Evolutionary conservation across 2,329 filamentous ascomycete genomes (phyloP), one percentile per base, ranked within the genome.

Genomic region (Colletotrichum abscissum): DNA sequence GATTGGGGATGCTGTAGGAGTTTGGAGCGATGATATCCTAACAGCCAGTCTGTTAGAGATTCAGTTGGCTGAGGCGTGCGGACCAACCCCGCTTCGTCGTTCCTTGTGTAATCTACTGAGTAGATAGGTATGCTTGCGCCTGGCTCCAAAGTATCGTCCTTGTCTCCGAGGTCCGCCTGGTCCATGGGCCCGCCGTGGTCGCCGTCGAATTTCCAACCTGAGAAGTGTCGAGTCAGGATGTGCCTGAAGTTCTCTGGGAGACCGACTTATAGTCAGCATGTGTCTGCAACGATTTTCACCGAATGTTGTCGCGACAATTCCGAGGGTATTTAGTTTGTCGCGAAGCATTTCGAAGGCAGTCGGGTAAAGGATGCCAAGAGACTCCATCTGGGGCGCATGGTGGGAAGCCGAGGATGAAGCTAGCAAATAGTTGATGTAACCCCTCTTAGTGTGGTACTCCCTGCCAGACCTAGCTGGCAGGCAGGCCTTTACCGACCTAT

Each of bases 381-480:
- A 42, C 8, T 46, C 9, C 24, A 12, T 16, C 46, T 55, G 35
- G 26, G 19, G 55, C 26, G 60, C 58, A 46, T 65, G 28, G 35
- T 26, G 24, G 54, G 52, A 46, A 35, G 28, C 33, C 22, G 46
- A 55, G 46, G 16, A 64, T 19, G 30, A 28, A 52, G 59, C 42
- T 30, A 58, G n/a, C 22, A 24, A 16, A 22, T 63, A 49, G 66
- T 30, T 64, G 42, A 56, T 73, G 70, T 55, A 73, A 69, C 70
- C 69, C 66, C 60, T 55, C 38, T 33, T 62, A 16, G 56, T 35
- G 26, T 69, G 46, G 26, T 57, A 30, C 65, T 60, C 35, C 56
- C 35, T 65, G 70, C 42, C 19, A 49, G 42, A 22, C 42, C 19
- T n/a, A 22, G 42, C 6, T n/a, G 42, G 42, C 19, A 49, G 8